A percentile compares a stretch with the other conserved stretches of the same genome.
Conservation (phyloP, 192 early-diverging fungal species). For the Linnemannia zychae region DNA sequence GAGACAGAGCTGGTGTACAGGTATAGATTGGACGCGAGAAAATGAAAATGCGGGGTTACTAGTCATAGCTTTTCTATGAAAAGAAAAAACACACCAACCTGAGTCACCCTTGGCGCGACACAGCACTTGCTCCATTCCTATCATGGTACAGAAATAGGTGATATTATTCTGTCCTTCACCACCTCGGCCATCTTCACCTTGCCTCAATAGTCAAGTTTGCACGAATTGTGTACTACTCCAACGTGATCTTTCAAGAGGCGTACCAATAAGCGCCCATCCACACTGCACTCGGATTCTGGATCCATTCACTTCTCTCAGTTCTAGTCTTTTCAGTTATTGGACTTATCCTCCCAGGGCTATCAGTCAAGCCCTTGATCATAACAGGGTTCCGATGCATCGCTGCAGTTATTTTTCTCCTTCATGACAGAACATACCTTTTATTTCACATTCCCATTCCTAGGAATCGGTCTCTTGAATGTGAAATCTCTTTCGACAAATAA, state of each 20-base stretch:
- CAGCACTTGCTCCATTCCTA: no score
- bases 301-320: slow-evolving; percentile 42
- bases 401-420: slow-evolving; percentile 19
- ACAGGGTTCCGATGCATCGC: slow-evolving; percentile 6
- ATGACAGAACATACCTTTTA: slow-evolving; percentile 4
- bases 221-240: slow-evolving; percentile 47
- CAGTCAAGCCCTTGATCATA: slow-evolving; percentile 20
- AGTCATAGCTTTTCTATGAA: no score
- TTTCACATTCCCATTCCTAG: slow-evolving; percentile 35
- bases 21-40: no score
- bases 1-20: no score
- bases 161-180: slow-evolving; percentile 63
- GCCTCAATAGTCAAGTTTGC: slow-evolving; percentile 29
- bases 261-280: slow-evolving; percentile 46
- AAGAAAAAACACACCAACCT: no score
- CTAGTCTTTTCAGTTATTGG: slow-evolving; percentile 34
- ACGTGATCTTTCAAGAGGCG: slow-evolving; percentile 56
- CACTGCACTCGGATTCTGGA: slow-evolving; percentile 53
- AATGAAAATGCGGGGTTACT: no score
- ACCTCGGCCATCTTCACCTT: slow-evolving; percentile 50
- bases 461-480: slow-evolving; percentile 29
- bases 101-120: slow-evolving; percentile 50
- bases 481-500: slow-evolving; percentile 17
- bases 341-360: slow-evolving; percentile 27
- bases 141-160: no score